Conservation (phyloP, 2,329 filamentous ascomycete genomes). For the Ophiostoma novo-ulmi region DNA sequence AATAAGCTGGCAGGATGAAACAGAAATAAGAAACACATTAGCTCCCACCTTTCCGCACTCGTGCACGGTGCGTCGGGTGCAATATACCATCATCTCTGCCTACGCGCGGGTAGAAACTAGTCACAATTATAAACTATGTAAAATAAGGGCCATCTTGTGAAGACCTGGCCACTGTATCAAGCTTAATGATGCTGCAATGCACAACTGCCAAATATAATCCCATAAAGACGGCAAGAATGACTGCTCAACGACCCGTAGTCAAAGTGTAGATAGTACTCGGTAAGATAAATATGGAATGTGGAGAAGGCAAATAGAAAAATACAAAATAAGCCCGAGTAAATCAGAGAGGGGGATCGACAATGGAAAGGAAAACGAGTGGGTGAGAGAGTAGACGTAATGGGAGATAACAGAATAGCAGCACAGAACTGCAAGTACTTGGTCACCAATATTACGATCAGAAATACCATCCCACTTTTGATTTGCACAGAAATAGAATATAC, state of each 20-base stretch:
- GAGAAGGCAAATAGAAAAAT: neutral
- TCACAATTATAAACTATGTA: too few relatives aligned
- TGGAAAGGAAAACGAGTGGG: neutral
- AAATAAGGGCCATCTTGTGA: too few relatives aligned
- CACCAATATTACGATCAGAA: neutral
- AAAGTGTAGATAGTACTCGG: neutral
- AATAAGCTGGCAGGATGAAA: neutral
- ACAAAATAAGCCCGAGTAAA: neutral
- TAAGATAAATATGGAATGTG: neutral
- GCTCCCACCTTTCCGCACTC: too few relatives aligned
- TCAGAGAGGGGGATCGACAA: too few relatives aligned
- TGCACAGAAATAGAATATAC: neutral
- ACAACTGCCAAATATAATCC: neutral
- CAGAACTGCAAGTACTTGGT: neutral
- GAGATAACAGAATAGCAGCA: neutral
- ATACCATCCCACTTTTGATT: slow-evolving; percentile 10
- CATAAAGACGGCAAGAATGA: neutral
- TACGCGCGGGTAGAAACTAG: neutral
- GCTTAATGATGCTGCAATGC: neutral
- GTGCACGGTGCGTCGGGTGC: neutral
- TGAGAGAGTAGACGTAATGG: neutral
- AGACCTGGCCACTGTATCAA: too few relatives aligned
- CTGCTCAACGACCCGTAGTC: neutral
- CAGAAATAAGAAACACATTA: neutral
- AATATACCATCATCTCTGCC: neutral